Percentiles rank a stretch among this genome's conserved stretches.
phyloP scores from a whole-genome alignment of 108 stramenopile species.

The Cyclotella baltica region DNA sequence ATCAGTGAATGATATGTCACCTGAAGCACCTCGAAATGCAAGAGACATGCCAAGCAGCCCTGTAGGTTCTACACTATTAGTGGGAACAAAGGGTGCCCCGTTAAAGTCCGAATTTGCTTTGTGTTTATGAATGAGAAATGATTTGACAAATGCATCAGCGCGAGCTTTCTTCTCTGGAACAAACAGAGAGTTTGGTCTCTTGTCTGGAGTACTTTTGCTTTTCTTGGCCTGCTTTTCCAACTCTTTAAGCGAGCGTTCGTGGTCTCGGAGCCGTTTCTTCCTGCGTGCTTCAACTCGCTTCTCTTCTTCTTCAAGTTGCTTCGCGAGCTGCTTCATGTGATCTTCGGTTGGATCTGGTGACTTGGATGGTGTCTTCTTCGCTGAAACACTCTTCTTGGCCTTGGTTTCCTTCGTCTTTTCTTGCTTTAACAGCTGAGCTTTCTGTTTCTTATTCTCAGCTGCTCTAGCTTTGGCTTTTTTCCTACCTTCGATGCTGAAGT shows the following conservation, averaged over 20 bases:
- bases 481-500: constrained; percentile 71
- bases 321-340: constrained; percentile 48
- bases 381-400: constrained; percentile 29
- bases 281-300: constrained; percentile 72
- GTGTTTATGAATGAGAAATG: constrained; percentile 69
- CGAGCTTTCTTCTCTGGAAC: constrained; percentile 69
- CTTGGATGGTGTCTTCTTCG: constrained; percentile 48
- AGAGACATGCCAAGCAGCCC: constrained; percentile 85
- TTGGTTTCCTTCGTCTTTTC: constrained; percentile 58
- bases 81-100: constrained; percentile 64
- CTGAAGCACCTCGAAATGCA: constrained; percentile 87
- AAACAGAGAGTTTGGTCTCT: constrained; percentile 25
- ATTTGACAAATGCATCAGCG: constrained; percentile 75
- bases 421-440: constrained; percentile 64
- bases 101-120: constrained; percentile 57
- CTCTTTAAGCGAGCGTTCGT: constrained; percentile 71
- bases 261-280: constrained; percentile 74
- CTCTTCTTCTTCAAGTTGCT: constrained; percentile 56
- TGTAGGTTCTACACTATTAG: constrained; percentile 71
- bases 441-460: constrained; percentile 73
- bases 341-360: constrained; percentile 27
- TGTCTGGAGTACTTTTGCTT: constrained; percentile 41
- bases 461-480: constrained; percentile 80
- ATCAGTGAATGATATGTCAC: constrained; percentile 73
- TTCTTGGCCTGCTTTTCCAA: constrained; percentile 61